Percentiles rank a stretch among this genome's conserved stretches.
Conservation (phyloP, 495 filamentous ascomycete species). For the Hyaloscypha hepaticicola region DNA sequence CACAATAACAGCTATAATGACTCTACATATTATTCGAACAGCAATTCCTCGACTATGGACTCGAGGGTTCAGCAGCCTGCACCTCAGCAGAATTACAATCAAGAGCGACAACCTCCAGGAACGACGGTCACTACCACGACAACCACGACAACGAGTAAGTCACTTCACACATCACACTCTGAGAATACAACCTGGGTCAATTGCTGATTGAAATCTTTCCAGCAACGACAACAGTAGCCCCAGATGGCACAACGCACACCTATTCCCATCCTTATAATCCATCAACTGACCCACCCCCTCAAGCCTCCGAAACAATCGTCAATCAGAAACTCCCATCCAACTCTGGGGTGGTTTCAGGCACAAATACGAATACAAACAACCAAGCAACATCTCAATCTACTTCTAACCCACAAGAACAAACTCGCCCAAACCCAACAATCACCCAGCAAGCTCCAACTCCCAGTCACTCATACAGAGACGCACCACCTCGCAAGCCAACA, state of each 20-base stretch:
- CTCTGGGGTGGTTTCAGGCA: neutral
- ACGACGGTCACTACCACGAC: conserved; percentile 26
- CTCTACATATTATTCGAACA: conserved; percentile 24
- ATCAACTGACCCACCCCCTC: conserved; percentile 22
- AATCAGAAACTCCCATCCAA: conserved; percentile 11
- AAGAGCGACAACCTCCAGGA: conserved; percentile 12
- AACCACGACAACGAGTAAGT: conserved; percentile 26
- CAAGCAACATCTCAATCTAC: neutral
- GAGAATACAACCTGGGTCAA: neutral
- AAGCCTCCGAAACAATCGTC: conserved; percentile 15
- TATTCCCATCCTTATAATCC: conserved; percentile 25
- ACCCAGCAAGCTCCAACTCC: conserved; percentile 8
- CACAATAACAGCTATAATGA: conserved; percentile 24
- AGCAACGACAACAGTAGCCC: conserved; percentile 26
- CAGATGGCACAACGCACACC: conserved; percentile 25
- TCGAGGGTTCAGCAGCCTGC: conserved; percentile 3
- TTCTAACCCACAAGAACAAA: neutral
- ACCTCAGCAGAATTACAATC: conserved; percentile 14
- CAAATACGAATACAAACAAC: neutral
- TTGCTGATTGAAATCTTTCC: conserved; percentile 5
- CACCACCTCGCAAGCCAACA: conserved; percentile 11
- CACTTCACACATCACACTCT: neutral
- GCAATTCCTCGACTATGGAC: conserved; percentile 16
- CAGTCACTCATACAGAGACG: neutral
- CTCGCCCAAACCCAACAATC: neutral